Evolutionary conservation across 2,329 filamentous ascomycete genomes (phyloP), one percentile per base, ranked within the genome.

Genomic region (Xylaria multiplex): DNA sequence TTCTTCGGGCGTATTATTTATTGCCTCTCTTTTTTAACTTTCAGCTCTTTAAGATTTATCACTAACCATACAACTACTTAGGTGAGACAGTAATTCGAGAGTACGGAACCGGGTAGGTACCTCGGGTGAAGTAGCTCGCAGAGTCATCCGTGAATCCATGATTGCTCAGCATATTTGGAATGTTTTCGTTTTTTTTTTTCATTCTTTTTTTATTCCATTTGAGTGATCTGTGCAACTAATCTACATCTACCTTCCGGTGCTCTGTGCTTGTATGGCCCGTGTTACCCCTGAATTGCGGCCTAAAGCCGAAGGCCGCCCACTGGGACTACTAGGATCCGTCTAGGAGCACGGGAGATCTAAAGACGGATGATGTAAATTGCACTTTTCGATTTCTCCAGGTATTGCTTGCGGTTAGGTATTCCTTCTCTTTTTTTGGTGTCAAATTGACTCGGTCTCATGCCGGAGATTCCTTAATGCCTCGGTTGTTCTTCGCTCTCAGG

Each of bases 81-180:
- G 14, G 2, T 32, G 19, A 57, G 53, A 45, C 35, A 37, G 16
- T 49, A 35, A 35, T 5, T 46, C 24, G 35, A 43, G 32, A 48
- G 32, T 49, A 27, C 37, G 27, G n/a, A 50, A 37, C 49, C 32
- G 11, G 53, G 37, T 42, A 30, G 32, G 55, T 66, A 53, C 49
- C 24, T 61, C 30, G 19, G 40, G 52, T 55, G 46, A 54, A 61
- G 43, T 57, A 43, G 30, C 9, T 52, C 30, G 45, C 42, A 16
- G 46, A 24, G 49, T 55, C 52, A 37, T 59, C 40, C 11, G 19
- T 43, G 50, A 60, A 52, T 58, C 45, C 37, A 65, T 48, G n/a
- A 64, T 63, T 52, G 49, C 37, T 53, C 61, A n/a, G 58, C 58
- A 11, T 69, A 69, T 69, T 69, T 69, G 67, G 67, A 69, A 69